phyloP scores from a whole-genome alignment of 306 rosid species.

The Malus fusca region DNA sequence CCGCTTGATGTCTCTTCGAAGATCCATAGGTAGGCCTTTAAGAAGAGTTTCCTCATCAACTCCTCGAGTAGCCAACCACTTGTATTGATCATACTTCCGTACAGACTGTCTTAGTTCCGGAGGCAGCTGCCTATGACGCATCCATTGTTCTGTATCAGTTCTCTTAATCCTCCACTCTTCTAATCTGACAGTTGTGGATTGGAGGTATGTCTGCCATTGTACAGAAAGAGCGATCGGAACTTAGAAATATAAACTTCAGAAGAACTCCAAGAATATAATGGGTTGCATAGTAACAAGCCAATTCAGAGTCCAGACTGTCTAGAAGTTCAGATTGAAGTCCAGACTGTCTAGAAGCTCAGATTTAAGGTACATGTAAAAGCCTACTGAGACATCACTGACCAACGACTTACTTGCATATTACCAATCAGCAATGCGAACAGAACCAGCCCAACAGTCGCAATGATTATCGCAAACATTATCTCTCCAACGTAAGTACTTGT shows the following conservation, averaged over 20 bases:
- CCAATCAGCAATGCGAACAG: constrained; percentile 88
- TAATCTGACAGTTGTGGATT: constrained; percentile 70
- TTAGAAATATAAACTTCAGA: background rate
- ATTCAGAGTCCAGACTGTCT: background rate
- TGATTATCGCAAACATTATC: constrained; percentile 65
- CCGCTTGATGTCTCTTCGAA: constrained; percentile 85
- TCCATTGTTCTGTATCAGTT: constrained; percentile 94
- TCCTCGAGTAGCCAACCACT: constrained; percentile 92
- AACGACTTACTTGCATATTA: constrained; percentile 76
- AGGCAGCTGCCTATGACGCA: constrained; percentile 90
- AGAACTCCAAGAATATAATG: background rate
- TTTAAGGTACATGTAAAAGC: background rate
- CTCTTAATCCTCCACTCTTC: constrained; percentile 95
- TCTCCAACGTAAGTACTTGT: constrained; percentile 89
- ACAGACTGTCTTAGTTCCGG: constrained; percentile 56
- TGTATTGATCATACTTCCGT: constrained; percentile 75
- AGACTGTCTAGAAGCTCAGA: background rate
- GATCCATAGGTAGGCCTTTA: constrained; percentile 69
- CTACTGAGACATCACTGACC: background rate
- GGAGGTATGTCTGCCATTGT: constrained; percentile 67
- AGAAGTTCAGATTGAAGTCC: background rate
- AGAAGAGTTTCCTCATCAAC: constrained; percentile 85
- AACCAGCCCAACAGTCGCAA: constrained; percentile 77
- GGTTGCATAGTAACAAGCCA: background rate
- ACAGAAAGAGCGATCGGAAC: background rate